Evolutionary conservation across 2,329 filamentous ascomycete genomes (phyloP).

Genomic region (Graphilbum sp.): DNA sequence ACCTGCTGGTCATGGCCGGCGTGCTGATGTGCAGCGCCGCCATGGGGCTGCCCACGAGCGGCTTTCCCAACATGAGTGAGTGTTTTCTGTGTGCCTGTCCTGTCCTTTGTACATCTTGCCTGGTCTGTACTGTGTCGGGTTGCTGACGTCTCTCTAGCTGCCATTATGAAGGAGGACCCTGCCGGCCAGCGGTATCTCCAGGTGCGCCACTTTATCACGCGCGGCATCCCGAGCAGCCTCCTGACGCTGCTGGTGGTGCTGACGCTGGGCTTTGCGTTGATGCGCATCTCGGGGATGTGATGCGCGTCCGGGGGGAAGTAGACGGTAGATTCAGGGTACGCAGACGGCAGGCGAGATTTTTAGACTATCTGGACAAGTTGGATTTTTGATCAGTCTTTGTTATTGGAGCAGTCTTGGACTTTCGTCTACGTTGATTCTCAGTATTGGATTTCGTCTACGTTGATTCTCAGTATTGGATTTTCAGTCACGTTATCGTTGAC

Average conservation of each 20-base stretch:
- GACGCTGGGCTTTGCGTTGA: constrained; percentile 78
- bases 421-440: too few species aligned
- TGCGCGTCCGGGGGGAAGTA: background rate
- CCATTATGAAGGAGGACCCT: constrained; percentile 97
- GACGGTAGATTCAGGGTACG: too few species aligned
- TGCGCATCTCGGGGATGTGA: constrained; percentile 44
- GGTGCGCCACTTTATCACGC: constrained; percentile 86
- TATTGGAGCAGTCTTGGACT: too few species aligned
- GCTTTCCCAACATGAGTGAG: constrained; percentile 99
- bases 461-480: too few species aligned
- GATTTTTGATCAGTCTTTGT: too few species aligned
- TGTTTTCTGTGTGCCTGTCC: constrained; percentile 15
- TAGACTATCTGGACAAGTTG: too few species aligned
- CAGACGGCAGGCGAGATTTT: too few species aligned
- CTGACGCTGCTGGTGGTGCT: constrained; percentile 70
- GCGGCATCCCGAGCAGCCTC: constrained; percentile 78
- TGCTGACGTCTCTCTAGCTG: too few species aligned
- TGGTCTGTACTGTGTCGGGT: too few species aligned
- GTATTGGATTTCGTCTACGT: too few species aligned
- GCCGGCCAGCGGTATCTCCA: constrained; percentile 83
- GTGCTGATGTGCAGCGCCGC: constrained; percentile 96
- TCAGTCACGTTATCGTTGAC: too few species aligned
- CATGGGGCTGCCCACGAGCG: constrained; percentile 89
- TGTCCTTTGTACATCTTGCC: constrained; percentile 10
- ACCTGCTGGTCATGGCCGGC: constrained; percentile 85